Evolutionary conservation across 2,329 filamentous ascomycete genomes (phyloP).

Genomic region (Colletotrichum scovillei): DNA sequence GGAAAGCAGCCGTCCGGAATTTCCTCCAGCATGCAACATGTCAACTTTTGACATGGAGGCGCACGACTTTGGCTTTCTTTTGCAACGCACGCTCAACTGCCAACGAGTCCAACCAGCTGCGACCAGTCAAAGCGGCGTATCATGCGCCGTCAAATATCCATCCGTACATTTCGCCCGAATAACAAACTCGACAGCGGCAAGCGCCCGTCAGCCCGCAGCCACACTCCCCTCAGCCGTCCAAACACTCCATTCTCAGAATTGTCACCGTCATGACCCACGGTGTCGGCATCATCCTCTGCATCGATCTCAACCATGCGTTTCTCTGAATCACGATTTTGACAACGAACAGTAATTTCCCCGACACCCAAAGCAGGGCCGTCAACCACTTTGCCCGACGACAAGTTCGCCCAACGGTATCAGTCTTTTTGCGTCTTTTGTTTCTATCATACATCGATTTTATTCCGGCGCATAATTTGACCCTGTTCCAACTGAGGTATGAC

Average conservation of each 20-base stretch:
- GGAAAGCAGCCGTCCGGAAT: background rate
- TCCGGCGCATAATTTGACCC: background rate
- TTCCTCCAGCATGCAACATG: background rate
- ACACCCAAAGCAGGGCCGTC: too few relatives aligned
- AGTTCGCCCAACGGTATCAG: background rate
- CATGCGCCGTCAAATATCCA: background rate
- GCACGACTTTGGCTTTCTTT: background rate
- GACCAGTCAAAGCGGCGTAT: conserved; percentile 10
- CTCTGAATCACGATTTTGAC: background rate
- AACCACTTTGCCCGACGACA: background rate
- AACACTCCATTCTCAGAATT: background rate
- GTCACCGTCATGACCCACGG: background rate
- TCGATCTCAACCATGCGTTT: background rate
- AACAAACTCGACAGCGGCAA: background rate
- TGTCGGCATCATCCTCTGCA: conserved; percentile 14
- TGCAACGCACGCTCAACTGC: background rate
- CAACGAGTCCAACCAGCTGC: conserved; percentile 8
- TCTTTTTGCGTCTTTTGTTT: background rate
- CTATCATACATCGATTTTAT: conserved; percentile 1
- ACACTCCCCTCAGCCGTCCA: background rate
- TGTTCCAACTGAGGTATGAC: background rate
- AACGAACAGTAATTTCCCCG: background rate
- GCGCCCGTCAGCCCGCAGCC: background rate
- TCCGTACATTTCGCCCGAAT: background rate
- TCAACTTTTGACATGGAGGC: background rate